A percentile compares a stretch with the other conserved stretches of the same genome.
Conservation (phyloP, 257 asterid genomes). For the Solanum neorickii region DNA sequence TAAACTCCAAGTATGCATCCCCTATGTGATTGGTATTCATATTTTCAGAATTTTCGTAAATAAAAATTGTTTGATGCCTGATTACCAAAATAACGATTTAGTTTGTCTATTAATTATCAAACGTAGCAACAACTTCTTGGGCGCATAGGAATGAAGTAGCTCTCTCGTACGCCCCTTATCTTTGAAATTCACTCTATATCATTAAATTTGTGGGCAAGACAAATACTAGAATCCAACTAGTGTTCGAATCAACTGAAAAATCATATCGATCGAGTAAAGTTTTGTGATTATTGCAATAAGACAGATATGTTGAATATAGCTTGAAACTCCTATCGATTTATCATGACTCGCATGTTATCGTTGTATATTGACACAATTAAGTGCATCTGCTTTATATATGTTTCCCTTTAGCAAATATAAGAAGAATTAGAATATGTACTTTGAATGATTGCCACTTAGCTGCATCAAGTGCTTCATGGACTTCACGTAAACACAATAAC, state of each 20-base stretch:
- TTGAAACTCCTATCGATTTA: no score
- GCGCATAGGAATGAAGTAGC: background rate
- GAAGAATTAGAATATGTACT: no score
- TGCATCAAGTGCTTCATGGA: background rate
- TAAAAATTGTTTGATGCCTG: background rate
- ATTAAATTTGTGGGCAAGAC: no score
- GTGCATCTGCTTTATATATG: no score
- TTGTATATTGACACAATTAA: no score
- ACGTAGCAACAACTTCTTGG: background rate
- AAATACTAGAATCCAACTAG: no score
- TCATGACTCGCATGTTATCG: no score
- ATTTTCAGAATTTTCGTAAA: background rate
- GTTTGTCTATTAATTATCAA: background rate
- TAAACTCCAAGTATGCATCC: background rate
- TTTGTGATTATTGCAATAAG: no score
- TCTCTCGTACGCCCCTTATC: background rate
- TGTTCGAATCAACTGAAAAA: no score
- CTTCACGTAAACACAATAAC: background rate
- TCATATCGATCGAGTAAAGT: no score
- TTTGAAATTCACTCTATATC: background rate
- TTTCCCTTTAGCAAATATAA: no score
- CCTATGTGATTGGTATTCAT: background rate
- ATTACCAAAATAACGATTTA: background rate
- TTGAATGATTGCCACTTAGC: background rate
- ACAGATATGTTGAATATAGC: no score